A percentile compares a stretch with the other conserved stretches of the same genome.
Evolutionary conservation across 2,329 filamentous ascomycete genomes (phyloP).

Genomic region (Sarocladium strictum): DNA sequence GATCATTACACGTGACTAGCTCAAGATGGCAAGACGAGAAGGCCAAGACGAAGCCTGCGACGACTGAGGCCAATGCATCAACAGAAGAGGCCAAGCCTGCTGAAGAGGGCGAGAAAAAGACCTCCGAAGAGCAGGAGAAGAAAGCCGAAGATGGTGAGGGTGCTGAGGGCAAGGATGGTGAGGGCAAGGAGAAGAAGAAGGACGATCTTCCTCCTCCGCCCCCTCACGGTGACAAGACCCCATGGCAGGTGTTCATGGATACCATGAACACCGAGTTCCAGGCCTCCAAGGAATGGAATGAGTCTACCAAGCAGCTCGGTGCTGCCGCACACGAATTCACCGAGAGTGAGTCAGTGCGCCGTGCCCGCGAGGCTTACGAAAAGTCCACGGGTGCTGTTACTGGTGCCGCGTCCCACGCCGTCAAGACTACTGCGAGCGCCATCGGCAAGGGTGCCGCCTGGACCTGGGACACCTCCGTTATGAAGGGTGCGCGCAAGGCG

Average conservation of each 20-base stretch:
- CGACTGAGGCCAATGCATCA: conserved; percentile 33
- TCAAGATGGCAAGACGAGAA: conserved; percentile 27
- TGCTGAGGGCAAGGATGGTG: conserved; percentile 37
- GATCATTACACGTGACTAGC: conserved; percentile 27
- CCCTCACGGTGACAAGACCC: conserved; percentile 96
- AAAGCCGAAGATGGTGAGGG: conserved; percentile 36
- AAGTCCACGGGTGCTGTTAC: conserved; percentile 79
- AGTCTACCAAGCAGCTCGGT: conserved; percentile 91
- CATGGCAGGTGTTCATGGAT: conserved; percentile 97
- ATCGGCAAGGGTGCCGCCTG: conserved; percentile 88
- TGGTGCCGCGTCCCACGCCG: conserved; percentile 68
- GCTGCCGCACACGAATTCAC: conserved; percentile 85
- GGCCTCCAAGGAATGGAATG: conserved; percentile 97
- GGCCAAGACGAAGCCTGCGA: conserved; percentile 19
- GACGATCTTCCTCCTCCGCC: conserved; percentile 76
- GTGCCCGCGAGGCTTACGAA: conserved; percentile 79
- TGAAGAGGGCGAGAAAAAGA: conserved; percentile 19
- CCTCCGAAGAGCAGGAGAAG: conserved; percentile 26
- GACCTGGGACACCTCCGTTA: conserved; percentile 94
- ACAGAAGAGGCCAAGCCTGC: conserved; percentile 39
- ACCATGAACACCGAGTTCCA: conserved; percentile 94
- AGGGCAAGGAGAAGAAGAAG: conserved; percentile 49
- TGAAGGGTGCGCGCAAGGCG: conserved; percentile 84
- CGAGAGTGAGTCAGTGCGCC: conserved; percentile 85
- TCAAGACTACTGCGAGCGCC: conserved; percentile 79